phyloP scores from a whole-genome alignment of 805 yeast species.

The Tetrapisispora arboricola region DNA sequence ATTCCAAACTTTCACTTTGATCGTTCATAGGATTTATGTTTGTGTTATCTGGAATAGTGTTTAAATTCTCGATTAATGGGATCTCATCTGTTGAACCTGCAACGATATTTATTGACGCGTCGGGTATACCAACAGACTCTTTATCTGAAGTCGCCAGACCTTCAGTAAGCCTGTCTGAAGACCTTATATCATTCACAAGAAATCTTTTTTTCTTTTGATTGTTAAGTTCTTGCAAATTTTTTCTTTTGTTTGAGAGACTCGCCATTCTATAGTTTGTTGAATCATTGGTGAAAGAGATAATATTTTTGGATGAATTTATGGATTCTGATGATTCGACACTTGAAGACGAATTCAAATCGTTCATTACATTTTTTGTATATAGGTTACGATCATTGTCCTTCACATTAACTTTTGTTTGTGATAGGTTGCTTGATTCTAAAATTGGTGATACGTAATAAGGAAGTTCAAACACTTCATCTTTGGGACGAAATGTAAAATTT shows the following conservation, averaged over 20 bases:
- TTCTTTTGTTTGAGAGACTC: not conserved
- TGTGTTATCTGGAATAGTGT: not conserved
- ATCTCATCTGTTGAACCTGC: too few species aligned
- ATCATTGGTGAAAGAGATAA: not conserved
- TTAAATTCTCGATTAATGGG: too few species aligned
- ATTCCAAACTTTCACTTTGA: not conserved
- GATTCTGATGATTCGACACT: not conserved
- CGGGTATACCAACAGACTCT: too few species aligned
- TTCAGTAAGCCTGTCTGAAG: too few species aligned
- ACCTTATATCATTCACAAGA: too few species aligned
- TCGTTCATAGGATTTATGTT: not conserved
- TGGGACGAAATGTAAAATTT: not conserved
- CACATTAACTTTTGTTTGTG: not conserved
- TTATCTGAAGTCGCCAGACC: too few species aligned
- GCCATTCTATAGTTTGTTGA: not conserved
- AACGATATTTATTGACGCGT: too few species aligned
- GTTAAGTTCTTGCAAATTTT: not conserved
- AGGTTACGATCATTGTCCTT: not conserved
- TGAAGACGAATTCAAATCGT: too few species aligned
- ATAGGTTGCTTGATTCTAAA: not conserved
- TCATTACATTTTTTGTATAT: too few species aligned
- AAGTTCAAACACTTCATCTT: not conserved
- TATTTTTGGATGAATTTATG: not conserved
- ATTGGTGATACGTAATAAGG: conserved; percentile 1
- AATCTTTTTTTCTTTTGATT: too few species aligned